Base-by-base conservation (phyloP, 2,329 filamentous ascomycete species). In the Penicillium janthinellum region DNA sequence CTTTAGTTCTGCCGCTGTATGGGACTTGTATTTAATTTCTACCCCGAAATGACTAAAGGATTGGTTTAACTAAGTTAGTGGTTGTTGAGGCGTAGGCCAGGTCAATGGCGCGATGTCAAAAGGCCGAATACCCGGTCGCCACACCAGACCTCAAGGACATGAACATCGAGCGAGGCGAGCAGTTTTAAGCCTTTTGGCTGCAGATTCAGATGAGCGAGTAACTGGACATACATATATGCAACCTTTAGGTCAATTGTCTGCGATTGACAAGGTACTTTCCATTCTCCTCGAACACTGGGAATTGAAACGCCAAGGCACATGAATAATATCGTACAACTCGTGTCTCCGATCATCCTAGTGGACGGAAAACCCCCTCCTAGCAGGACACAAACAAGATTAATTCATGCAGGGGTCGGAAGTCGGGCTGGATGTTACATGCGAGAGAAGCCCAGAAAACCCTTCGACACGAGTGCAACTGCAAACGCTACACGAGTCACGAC, bases 21-120 rank as follows among this genome's bases (percentile, higher is more conserved):
- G 45, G 45, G 45, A 48, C 45, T 34, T 7, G 25, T 48, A 48
- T 48, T 48, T 48, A 31, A 28, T 47, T 47, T 47, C 44, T 47
- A 47, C 44, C 14, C 44, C 14, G 31, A 47, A 47, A 25, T 48
- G 45, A 48, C 28, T 48, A 48, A 48, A 48, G 22, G 2, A 31
- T 31, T 31, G 5, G n/a, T 31, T 34, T 34, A 28, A 31, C 22
- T 31, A 31, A 31, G 31, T 34, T 34, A 48, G 44, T 45, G 25
- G 20, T 48, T 34, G 15, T 34, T 10, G 15, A 48, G 12, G 45
- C 28, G 20, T 8, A 31, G 45, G 45, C 7, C 12, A 17, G 45
- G 7, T 20, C 25, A 20, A 47, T 47, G 14, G 45, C 22, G 25
- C 12, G 28, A 34, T 34, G 28, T 31, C 7, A 17, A 45, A 34